Evolutionary conservation across 2,329 filamentous ascomycete genomes (phyloP).

Genomic region (Xylaria digitata): DNA sequence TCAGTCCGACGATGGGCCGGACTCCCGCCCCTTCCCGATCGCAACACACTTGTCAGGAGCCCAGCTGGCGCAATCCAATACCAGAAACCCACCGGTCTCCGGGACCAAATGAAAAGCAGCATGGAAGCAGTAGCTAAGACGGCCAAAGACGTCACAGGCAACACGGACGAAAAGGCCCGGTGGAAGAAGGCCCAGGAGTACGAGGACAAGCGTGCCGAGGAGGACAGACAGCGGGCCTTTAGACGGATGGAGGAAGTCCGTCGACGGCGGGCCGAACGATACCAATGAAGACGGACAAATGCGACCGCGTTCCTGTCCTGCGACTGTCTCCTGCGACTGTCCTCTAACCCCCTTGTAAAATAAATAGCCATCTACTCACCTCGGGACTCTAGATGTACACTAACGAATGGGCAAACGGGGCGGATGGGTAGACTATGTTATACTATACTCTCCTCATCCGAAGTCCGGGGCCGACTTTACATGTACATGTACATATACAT

Average conservation of each 20-base stretch:
- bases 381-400: conserved; percentile 11
- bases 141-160: conserved; percentile 29
- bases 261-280: conserved; percentile 33
- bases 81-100: conserved; percentile 46
- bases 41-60: neutral
- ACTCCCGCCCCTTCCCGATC: conserved; percentile 52
- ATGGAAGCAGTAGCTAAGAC: conserved; percentile 11
- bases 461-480: conserved; percentile 4
- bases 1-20: conserved; percentile 54
- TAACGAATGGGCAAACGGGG: neutral
- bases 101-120: conserved; percentile 47
- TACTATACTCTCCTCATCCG: neutral
- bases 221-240: conserved; percentile 56
- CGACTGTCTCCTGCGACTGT: no score
- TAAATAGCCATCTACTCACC: neutral
- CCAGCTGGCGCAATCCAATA: conserved; percentile 7
- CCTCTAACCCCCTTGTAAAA: neutral
- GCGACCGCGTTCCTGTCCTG: no score
- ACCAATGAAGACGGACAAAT: neutral
- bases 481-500: conserved; percentile 21
- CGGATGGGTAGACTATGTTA: neutral
- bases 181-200: conserved; percentile 46
- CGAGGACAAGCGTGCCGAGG: conserved; percentile 45
- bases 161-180: conserved; percentile 38
- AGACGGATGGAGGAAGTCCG: conserved; percentile 44